A percentile compares a stretch with the other conserved stretches of the same genome.
Conservation (phyloP, 306 rosid genomes). For the Oemleria cerasiformis region DNA sequence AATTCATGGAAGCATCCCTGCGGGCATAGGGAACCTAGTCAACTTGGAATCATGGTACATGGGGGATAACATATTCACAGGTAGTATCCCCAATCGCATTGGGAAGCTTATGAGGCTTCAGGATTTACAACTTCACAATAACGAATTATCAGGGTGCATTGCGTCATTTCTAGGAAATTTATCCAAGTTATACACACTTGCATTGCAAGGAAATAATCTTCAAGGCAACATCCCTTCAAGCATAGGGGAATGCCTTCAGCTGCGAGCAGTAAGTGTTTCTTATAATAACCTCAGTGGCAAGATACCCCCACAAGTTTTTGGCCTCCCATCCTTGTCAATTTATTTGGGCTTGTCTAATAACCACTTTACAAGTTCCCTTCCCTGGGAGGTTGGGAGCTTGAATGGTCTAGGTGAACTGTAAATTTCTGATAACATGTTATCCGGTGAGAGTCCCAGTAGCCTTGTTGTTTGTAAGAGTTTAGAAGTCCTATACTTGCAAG, state of each 20-base stretch:
- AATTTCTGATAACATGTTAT: neutral
- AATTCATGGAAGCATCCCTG: slow-evolving; percentile 16
- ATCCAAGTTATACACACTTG: neutral
- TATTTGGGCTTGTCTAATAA: neutral
- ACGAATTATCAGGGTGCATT: neutral
- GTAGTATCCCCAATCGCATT: neutral
- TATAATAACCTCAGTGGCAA: neutral
- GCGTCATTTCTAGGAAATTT: slow-evolving; percentile 3
- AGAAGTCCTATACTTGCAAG: neutral
- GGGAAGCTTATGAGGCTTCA: neutral
- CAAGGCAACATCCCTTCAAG: neutral
- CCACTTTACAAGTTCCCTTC: neutral
- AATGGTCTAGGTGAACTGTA: neutral
- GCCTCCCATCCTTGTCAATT: neutral
- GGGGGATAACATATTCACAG: neutral
- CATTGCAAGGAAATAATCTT: fast-evolving
- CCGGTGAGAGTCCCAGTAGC: neutral
- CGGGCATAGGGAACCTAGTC: neutral
- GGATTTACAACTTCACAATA: fast-evolving
- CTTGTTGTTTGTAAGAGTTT: neutral
- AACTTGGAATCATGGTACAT: fast-evolving
- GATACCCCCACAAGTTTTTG: neutral
- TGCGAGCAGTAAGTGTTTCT: neutral
- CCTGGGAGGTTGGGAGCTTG: neutral
- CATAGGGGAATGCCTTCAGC: neutral